phyloP scores from a whole-genome alignment of 768 basidiomycete species.

The Boletus sp. region DNA sequence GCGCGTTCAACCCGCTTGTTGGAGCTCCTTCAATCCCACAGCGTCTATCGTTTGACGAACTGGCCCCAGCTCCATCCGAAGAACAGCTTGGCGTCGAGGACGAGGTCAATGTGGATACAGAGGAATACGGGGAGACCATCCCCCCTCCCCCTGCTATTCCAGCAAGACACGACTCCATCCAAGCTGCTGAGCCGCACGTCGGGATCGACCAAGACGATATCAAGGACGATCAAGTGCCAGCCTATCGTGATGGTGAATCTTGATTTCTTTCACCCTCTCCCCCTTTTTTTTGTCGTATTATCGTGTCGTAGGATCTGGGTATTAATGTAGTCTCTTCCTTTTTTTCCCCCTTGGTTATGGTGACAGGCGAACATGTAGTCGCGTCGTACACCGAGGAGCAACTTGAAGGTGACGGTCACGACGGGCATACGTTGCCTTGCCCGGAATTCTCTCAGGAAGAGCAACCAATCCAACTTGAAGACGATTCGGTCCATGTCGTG shows the following conservation, averaged over 20 bases:
- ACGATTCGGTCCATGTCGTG: not conserved
- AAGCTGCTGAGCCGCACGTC: slow-evolving; percentile 14
- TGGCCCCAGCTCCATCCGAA: not conserved
- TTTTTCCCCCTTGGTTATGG: slow-evolving; percentile 5
- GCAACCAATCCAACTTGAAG: not conserved
- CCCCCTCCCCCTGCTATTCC: slow-evolving; percentile 21
- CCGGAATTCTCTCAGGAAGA: slow-evolving; percentile 9
- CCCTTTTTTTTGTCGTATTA: slow-evolving; percentile 19
- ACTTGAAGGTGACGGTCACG: slow-evolving; percentile 5
- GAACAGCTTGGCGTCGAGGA: slow-evolving; percentile 20
- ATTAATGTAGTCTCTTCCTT: slow-evolving; percentile 28
- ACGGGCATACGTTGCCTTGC: not conserved
- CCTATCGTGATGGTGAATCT: slow-evolving; percentile 42
- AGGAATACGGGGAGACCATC: slow-evolving; percentile 23
- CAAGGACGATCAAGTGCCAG: slow-evolving; percentile 17
- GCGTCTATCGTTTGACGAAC: slow-evolving; percentile 17
- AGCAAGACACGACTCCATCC: slow-evolving; percentile 21
- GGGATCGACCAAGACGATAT: slow-evolving; percentile 15
- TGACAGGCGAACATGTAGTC: slow-evolving; percentile 23
- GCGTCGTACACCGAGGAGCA: slow-evolving; percentile 16
- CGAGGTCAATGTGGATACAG: slow-evolving; percentile 24
- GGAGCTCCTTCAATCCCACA: slow-evolving; percentile 30
- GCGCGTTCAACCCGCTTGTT: slow-evolving; percentile 56
- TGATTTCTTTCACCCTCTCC: slow-evolving; percentile 27
- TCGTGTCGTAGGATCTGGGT: slow-evolving; percentile 25